Evolutionary conservation across 1,284 basidiomycete species (phyloP), one percentile per base, ranked within the genome.

Genomic region (Ustilago sp.): DNA sequence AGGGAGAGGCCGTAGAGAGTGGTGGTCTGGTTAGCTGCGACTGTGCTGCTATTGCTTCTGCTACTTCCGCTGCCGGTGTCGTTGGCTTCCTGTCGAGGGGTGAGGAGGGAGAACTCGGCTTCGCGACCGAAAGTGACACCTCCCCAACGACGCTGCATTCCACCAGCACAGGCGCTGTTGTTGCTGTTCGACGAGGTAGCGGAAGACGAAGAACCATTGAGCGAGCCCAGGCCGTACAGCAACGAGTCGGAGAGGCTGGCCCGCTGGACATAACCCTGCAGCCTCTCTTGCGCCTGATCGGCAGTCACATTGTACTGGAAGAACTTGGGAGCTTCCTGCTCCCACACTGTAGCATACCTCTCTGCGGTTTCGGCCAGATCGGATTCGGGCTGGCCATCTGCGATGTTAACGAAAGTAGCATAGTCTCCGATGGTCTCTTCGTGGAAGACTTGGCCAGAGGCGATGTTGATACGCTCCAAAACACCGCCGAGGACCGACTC

Each of bases 401-500:
- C 77, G 2, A 87, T 85, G 69, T 88, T 87, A 58, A 86, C 82
- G 68, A 86, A 80, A 0, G 79, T 74, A 19, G 81, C 71, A 41
- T 81, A 79, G 58, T 81, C 79, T 59, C 84, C 82, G 45, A 87
- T 86, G 0, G 87, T 88, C 78, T 88, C 88, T 65, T 89, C 88
- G 72, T 89, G 88, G 67, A 87, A 88, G 12, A 89, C 76, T 12
- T 68, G 41, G 41, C 87, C 86, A 1, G 88, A 88, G 2, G 84
- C 86, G 5, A 83, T 81, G 64, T 88, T 88, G 38, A 86, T 82
- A 1, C 88, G 85, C 68, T 88, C 86, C 28, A 89, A 80, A 5
- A 88, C 88, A 1, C 87, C 88, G 2, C 88, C 87, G 8, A 88
- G 81, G 15, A 87, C 87, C 0, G 87, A 80, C 68, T 89, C 88